Evolutionary conservation across 2,329 filamentous ascomycete species (phyloP), one percentile per base, ranked within the genome.

Genomic region (Rasamsonia emersonii): DNA sequence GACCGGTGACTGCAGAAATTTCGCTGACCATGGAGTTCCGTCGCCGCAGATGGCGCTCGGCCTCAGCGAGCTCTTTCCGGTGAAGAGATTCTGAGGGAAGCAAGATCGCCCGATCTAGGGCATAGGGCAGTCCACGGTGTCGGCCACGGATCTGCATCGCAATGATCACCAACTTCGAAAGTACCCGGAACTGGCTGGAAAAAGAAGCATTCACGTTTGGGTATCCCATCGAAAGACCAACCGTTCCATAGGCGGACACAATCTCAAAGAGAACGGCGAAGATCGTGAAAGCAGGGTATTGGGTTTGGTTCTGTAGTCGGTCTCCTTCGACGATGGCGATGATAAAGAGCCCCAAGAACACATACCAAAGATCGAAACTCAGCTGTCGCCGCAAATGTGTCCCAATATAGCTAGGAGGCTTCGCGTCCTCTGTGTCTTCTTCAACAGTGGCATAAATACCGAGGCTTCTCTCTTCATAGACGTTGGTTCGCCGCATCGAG

Each of bases 331-430:
- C 78, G 47, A 98, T 94, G 39, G 82, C 73, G 49, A 98, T 82
- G 53, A 96, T 75, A 62, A 98, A 98, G 46, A 93, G 77, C 1
- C 91, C 91, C 14, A 96, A 58, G 52, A 93, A 94, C 36, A 98
- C 82, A 50, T 86, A 98, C 91, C 91, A 98, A 58, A 98, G 59
- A 61, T 98, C 91, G 63, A 98, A 98, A 33, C 86, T 93, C 20
- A 98, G 73, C 59, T 98, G 91, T 28, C 83, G 78, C 21, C 91
- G 82, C 55, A 98, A 71, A 74, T 98, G 91, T 31, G 84, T 79
- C 3, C 86, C 84, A 31, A 98, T 81, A 47, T 95, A 96, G 39
- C 80, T 89, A 26, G 85, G 75, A 15, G 70, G 69, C 9, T 73
- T 67, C 3, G 66, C 61, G 2, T 70, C 65, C 2, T 57, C 51